These are phyloP conservation scores for Torrubiellomyces zombiae DNA, from an alignment of 2,329 filamentous ascomycete species.

Conservation along the genomic window DNA sequence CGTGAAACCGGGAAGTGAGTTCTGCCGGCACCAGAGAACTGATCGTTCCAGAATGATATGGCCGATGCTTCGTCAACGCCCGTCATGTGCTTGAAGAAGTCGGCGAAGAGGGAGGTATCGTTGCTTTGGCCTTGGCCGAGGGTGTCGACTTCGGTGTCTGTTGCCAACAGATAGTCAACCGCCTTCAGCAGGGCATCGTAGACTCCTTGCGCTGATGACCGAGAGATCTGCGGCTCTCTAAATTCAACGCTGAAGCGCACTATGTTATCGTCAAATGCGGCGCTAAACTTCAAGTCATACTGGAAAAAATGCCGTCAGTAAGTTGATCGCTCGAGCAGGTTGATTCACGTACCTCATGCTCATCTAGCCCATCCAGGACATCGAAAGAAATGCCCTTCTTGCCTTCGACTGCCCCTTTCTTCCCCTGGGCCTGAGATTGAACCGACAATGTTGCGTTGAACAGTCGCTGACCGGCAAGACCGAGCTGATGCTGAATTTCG, in stretches of 20 bases:
- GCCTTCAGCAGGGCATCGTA: conserved; percentile 1
- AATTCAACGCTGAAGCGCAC: conserved; percentile 4
- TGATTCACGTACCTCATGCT: too few species aligned
- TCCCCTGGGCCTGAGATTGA: too few species aligned
- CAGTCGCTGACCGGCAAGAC: conserved; percentile 1
- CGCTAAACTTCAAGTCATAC: conserved; percentile 4
- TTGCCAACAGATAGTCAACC: conserved; percentile 2
- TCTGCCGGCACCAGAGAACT: conserved; percentile 2
- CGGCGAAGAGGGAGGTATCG: not conserved
- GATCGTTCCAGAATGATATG: conserved; percentile 2
- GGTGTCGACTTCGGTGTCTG: not conserved
- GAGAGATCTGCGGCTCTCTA: conserved; percentile 3
- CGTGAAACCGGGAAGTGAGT: conserved; percentile 2
- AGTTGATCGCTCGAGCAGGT: too few species aligned
- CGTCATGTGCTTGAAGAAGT: conserved; percentile 4
- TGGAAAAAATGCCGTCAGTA: too few species aligned
- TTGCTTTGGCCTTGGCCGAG: too few species aligned
- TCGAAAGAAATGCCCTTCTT: too few species aligned
- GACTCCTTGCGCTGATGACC: conserved; percentile 1
- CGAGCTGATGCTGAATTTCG: conserved; percentile 1
- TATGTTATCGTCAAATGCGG: conserved; percentile 1
- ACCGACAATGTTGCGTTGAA: conserved; percentile 2
- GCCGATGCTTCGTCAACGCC: conserved; percentile 2
- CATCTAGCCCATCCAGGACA: too few species aligned
- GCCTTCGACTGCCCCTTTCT: too few species aligned